Evolutionary conservation across 2,329 filamentous ascomycete species (phyloP).

Genomic region (Alternaria sp.): DNA sequence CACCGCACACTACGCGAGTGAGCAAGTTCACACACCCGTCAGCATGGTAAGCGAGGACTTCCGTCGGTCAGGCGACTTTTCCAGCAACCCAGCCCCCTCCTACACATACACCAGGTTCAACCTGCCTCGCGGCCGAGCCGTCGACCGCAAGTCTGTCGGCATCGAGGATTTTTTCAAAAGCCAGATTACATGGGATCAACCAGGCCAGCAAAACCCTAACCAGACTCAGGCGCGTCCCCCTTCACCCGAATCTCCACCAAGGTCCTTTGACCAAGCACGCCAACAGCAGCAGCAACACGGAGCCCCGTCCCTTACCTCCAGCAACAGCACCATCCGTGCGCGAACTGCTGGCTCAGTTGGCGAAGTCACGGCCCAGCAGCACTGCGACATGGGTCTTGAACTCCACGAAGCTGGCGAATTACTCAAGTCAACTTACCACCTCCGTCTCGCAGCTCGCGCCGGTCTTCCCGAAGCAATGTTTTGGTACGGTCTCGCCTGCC

Average conservation of each 20-base stretch:
- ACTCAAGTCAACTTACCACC: slow-evolving; percentile 94
- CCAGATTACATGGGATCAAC: slow-evolving; percentile 69
- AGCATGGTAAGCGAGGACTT: slow-evolving; percentile 77
- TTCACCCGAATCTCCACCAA: slow-evolving; percentile 51
- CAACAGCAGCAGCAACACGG: slow-evolving; percentile 29
- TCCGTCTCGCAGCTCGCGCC: slow-evolving; percentile 85
- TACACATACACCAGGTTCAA: slow-evolving; percentile 88
- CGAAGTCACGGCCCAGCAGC: slow-evolving; percentile 83
- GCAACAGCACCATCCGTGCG: slow-evolving; percentile 56
- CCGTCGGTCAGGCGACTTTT: slow-evolving; percentile 61
- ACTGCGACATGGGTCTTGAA: slow-evolving; percentile 87
- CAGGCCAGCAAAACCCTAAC: slow-evolving; percentile 50
- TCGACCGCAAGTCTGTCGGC: slow-evolving; percentile 67
- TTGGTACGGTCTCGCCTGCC: slow-evolving; percentile 90
- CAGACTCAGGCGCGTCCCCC: slow-evolving; percentile 41
- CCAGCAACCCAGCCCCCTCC: slow-evolving; percentile 67
- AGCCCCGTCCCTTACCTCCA: slow-evolving; percentile 51
- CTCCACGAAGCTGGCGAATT: slow-evolving; percentile 87
- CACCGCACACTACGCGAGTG: slow-evolving; percentile 69
- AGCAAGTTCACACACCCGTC: slow-evolving; percentile 72
- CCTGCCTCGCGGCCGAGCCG: slow-evolving; percentile 80
- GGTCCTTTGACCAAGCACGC: slow-evolving; percentile 43
- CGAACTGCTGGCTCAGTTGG: slow-evolving; percentile 54
- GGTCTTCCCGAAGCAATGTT: slow-evolving; percentile 95
- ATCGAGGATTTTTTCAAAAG: slow-evolving; percentile 51